These are phyloP conservation scores for Lonicera japonica DNA, from an alignment of 129 eudicot genomes.

Conservation along the genomic window DNA sequence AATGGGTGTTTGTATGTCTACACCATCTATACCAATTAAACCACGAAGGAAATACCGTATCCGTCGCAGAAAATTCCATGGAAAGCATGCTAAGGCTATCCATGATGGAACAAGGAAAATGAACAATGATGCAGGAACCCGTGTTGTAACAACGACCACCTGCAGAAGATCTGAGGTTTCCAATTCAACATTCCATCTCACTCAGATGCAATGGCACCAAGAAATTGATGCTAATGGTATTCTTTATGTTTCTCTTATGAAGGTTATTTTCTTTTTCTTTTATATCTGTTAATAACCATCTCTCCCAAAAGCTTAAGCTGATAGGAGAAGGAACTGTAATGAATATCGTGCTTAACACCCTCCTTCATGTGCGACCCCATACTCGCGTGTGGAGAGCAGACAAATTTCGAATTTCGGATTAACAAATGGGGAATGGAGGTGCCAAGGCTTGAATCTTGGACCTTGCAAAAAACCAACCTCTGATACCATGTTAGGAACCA, in stretches of 20 bases:
- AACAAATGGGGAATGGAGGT: no score
- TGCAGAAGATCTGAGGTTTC: constrained; percentile 45
- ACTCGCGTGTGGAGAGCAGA: no score
- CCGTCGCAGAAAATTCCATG: constrained; percentile 26
- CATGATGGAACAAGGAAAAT: constrained; percentile 34
- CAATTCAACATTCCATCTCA: constrained; percentile 48
- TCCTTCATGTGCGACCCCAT: no score
- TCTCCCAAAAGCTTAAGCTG: no score
- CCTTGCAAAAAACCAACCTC: no score
- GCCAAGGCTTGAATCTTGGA: no score
- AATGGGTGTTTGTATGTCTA: constrained; percentile 79
- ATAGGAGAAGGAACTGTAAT: no score
- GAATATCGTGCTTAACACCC: no score
- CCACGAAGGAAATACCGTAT: constrained; percentile 26
- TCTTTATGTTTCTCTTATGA: not conserved
- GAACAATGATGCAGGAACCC: constrained; percentile 27
- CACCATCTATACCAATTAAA: constrained; percentile 28
- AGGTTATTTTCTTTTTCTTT: not conserved
- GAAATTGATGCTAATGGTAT: constrained; percentile 56
- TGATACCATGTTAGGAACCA: no score
- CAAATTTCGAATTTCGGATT: no score
- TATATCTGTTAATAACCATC: no score
- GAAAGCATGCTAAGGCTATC: constrained; percentile 13
- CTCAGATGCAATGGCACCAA: constrained; percentile 70
- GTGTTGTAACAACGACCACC: constrained; percentile 45